Evolutionary conservation across 2,329 filamentous ascomycete species (phyloP), one percentile per base, ranked within the genome.

Genomic region (Akanthomyces lecanii): DNA sequence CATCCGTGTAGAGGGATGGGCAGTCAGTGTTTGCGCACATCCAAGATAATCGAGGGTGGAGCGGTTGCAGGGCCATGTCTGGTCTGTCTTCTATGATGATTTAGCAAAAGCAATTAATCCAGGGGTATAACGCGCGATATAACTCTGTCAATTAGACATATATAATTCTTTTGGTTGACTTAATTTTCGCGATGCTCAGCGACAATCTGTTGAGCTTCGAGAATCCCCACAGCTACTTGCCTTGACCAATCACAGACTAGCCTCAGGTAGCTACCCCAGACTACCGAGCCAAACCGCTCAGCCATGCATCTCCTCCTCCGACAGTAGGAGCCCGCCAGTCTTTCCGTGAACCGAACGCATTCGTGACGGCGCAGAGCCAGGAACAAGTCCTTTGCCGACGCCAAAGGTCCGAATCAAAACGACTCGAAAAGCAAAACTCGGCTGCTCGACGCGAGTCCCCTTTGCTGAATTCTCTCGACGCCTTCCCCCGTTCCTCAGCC

Each of bases 241-340:
- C 8, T 18, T 25, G 47, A 18, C 59, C 59, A 61, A 61, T 61
- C 25, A 44, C 10, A 38, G 6, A 11, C 11, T 12, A 23, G 25
- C 3, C 12, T 16, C 30, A 14, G 28, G 6, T 12, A 47, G 51
- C 50, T 60, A 44, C 50, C 51, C 51, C 59, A 40, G 51, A 55
- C 59, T 61, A n/a, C 51, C 51, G 42, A 40, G 45, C n/a, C 42
- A 42, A 54, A 40, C 59, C 51, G 30, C 59, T 44, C 30, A 54
- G 51, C 58, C 33, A 4, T 6, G 7, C 23, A 51, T 53, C 50
- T 59, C 51, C 58, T 61, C 25, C 48, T 61, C 42, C 30, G 42
- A 55, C 50, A 61, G 18, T 54, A 40, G 58, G 58, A 61, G 58
- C 48, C 12, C 28, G 58, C 33, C 21, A 52, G 23, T n/a, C 28